A percentile compares a stretch with the other conserved stretches of the same genome.
Evolutionary conservation across 352 stramenopile species (phyloP).

Genomic region (Pythium apleroticum): DNA sequence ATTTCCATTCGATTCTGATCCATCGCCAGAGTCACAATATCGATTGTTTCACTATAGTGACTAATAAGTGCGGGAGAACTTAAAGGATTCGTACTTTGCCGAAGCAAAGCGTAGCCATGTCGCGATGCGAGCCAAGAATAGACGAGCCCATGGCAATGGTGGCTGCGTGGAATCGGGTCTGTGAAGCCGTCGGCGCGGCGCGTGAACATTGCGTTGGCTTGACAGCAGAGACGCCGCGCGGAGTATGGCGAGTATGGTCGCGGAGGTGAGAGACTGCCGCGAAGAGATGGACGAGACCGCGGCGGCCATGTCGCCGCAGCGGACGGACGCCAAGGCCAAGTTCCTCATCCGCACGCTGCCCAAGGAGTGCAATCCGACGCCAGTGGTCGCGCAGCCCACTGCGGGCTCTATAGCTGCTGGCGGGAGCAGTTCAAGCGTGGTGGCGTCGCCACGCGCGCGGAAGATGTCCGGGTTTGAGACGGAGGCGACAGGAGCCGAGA

Average conservation of each 20-base stretch:
- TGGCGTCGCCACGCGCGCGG: conserved; percentile 30
- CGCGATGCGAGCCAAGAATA: conserved; percentile 3
- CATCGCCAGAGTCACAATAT: background rate
- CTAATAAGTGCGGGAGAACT: conserved; percentile 3
- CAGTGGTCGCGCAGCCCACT: conserved; percentile 20
- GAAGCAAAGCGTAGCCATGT: conserved; percentile 11
- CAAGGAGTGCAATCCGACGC: conserved; percentile 69
- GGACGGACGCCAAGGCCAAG: conserved; percentile 40
- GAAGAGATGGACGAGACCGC: conserved; percentile 49
- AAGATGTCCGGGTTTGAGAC: conserved; percentile 1
- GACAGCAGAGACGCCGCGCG: background rate
- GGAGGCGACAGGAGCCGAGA: background rate
- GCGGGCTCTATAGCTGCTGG: background rate
- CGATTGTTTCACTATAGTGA: background rate
- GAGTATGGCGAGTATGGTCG: conserved; percentile 40
- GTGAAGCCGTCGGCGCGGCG: background rate
- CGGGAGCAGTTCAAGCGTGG: background rate
- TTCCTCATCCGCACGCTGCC: conserved; percentile 76
- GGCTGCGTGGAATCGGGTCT: no score
- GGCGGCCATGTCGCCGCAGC: background rate
- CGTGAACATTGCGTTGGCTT: background rate
- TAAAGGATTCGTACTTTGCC: conserved; percentile 17
- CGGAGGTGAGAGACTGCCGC: conserved; percentile 39
- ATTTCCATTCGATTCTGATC: conserved; percentile 18
- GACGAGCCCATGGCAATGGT: no score